Evolutionary conservation across 495 filamentous ascomycete species (phyloP).

Genomic region (Sabuloglossum arenarium): DNA sequence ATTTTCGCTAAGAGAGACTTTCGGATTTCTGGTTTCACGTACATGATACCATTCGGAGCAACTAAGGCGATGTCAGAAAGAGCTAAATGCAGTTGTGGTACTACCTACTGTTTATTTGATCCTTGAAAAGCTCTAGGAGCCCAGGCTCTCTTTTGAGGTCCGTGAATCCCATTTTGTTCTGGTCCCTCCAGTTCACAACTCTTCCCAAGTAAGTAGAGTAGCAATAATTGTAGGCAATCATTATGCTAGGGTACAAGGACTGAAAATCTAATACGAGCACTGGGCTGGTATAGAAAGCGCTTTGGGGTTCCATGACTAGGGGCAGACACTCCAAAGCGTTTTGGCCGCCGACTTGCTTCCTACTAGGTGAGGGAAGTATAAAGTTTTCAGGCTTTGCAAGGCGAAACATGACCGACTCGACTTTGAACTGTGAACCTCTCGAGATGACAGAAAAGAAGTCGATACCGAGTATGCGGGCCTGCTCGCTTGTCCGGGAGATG

Average conservation of each 20-base stretch:
- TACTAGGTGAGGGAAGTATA: constrained; percentile 68
- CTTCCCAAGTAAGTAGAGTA: constrained; percentile 93
- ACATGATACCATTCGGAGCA: constrained; percentile 92
- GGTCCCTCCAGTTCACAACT: constrained; percentile 63
- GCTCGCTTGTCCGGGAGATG: constrained; percentile 77
- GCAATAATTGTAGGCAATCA: constrained; percentile 99
- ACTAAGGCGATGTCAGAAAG: constrained; percentile 20
- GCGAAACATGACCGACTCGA: constrained; percentile 95
- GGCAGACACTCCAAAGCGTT: constrained; percentile 92
- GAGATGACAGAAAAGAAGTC: constrained; percentile 94
- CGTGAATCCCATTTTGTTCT: constrained; percentile 86
- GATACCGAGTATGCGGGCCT: constrained; percentile 78
- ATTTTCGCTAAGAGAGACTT: constrained; percentile 90
- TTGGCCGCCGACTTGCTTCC: constrained; percentile 79
- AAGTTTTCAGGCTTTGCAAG: constrained; percentile 97
- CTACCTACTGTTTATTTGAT: constrained; percentile 45
- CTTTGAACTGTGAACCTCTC: constrained; percentile 90
- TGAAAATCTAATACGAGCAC: constrained; percentile 90
- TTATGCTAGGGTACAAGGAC: constrained; percentile 86
- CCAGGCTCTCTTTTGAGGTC: constrained; percentile 59
- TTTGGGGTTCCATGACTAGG: constrained; percentile 94
- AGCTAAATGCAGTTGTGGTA: not conserved
- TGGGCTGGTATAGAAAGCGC: constrained; percentile 79
- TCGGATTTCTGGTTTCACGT: constrained; percentile 63
- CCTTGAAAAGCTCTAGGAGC: constrained; percentile 56